Evolutionary conservation across 805 yeast species (phyloP).

Genomic region (Barnettozyma botsteinii): DNA sequence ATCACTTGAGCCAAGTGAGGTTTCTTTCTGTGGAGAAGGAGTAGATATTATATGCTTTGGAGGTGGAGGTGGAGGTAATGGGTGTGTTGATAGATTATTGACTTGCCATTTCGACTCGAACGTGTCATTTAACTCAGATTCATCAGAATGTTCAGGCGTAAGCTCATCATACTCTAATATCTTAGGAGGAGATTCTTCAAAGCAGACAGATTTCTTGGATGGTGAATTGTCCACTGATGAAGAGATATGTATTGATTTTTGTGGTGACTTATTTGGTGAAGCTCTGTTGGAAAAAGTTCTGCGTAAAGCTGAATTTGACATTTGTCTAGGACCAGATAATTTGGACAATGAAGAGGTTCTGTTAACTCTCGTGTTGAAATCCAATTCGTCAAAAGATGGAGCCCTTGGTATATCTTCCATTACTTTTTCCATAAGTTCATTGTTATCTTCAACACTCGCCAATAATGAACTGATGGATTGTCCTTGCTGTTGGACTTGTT

Average conservation of each 20-base stretch:
- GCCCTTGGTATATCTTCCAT: constrained; percentile 23
- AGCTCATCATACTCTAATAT: constrained; percentile 30
- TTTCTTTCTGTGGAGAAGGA: constrained; percentile 22
- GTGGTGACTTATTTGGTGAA: constrained; percentile 9
- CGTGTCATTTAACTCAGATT: constrained; percentile 12
- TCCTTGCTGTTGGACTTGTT: constrained; percentile 6
- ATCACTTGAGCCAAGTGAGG: constrained; percentile 22
- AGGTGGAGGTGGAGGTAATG: constrained; percentile 34
- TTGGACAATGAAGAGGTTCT: constrained; percentile 24
- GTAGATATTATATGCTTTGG: constrained; percentile 26
- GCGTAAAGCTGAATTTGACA: constrained; percentile 18
- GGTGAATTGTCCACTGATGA: constrained; percentile 24
- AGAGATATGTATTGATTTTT: neutral
- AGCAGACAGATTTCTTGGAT: constrained; percentile 33
- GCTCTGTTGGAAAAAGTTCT: constrained; percentile 18
- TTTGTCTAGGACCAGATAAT: constrained; percentile 27
- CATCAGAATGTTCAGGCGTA: constrained; percentile 23
- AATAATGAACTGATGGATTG: neutral
- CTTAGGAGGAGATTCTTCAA: constrained; percentile 35
- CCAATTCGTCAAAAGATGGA: constrained; percentile 31
- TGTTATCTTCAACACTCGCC: neutral
- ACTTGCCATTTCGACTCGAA: constrained; percentile 27
- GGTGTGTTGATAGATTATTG: constrained; percentile 19
- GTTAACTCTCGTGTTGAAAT: constrained; percentile 26
- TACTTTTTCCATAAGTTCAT: constrained; percentile 5